A percentile compares a stretch with the other conserved stretches of the same genome.
phyloP scores from a whole-genome alignment of 1,284 basidiomycete genomes.

The Moniliella sp. region DNA sequence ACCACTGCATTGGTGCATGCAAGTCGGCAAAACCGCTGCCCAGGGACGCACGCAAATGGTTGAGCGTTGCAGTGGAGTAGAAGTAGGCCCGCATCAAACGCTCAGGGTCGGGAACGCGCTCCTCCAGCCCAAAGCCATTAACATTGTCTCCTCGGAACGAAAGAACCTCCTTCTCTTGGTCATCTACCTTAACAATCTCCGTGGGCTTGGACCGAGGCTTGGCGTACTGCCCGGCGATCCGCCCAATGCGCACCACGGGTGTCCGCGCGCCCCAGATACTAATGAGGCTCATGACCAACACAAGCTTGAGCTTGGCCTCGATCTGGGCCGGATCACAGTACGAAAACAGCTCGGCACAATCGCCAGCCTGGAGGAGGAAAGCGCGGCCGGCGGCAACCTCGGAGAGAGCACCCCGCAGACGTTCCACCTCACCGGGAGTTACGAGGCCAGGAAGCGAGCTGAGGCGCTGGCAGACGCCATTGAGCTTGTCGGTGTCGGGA shows the following conservation, averaged over 20 bases:
- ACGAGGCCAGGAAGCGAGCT: conserved; percentile 26
- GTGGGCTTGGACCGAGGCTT: conserved; percentile 74
- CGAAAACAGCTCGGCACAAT: conserved; percentile 53
- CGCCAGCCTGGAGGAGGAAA: conserved; percentile 84
- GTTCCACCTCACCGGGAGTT: conserved; percentile 21
- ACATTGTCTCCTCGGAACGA: conserved; percentile 91
- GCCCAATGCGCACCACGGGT: conserved; percentile 22
- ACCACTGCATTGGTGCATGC: conserved; percentile 76
- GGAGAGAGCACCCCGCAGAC: conserved; percentile 18
- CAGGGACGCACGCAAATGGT: conserved; percentile 68
- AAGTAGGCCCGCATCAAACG: conserved; percentile 73
- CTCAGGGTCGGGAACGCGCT: conserved; percentile 68
- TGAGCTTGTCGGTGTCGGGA: conserved; percentile 9
- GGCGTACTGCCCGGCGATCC: conserved; percentile 51
- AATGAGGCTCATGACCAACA: conserved; percentile 81
- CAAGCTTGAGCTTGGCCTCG: conserved; percentile 74
- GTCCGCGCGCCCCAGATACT: conserved; percentile 66
- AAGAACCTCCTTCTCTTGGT: conserved; percentile 34
- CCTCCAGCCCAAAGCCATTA: conserved; percentile 52
- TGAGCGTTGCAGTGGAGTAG: conserved; percentile 76
- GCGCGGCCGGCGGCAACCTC: conserved; percentile 38
- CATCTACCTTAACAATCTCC: conserved; percentile 41
- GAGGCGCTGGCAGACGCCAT: conserved; percentile 13
- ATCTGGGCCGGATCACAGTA: conserved; percentile 62
- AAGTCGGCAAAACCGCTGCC: conserved; percentile 67